Conservation (phyloP, 495 filamentous ascomycete species). For the Parathielavia appendiculata region DNA sequence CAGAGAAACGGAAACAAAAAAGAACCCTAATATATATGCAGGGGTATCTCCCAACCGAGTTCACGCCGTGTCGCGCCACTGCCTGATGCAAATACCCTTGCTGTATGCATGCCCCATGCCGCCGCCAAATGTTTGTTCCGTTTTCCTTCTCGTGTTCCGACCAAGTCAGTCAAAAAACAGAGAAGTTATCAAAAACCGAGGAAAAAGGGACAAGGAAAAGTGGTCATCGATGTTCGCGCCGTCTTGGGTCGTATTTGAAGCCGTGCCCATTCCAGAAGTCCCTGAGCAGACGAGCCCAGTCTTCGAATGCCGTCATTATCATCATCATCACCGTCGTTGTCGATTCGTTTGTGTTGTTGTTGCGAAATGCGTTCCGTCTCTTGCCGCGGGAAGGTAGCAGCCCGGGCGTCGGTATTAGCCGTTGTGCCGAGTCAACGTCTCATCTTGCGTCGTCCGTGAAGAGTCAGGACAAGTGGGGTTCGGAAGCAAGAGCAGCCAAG, state of each 20-base stretch:
- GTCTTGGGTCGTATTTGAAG: background rate
- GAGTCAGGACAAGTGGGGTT: conserved; percentile 1
- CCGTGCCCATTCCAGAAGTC: background rate
- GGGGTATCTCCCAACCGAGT: conserved; percentile 15
- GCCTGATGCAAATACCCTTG: background rate
- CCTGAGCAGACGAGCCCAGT: background rate
- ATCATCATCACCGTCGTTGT: conserved; percentile 4
- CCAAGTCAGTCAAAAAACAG: background rate
- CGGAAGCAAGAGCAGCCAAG: conserved; percentile 6
- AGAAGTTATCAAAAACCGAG: background rate
- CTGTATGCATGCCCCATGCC: background rate
- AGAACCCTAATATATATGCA: conserved; percentile 5
- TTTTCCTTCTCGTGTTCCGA: background rate
- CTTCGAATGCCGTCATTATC: background rate
- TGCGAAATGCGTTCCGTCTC: background rate
- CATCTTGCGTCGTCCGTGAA: conserved; percentile 9
- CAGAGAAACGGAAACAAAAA: conserved; percentile 6
- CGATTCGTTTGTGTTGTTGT: background rate
- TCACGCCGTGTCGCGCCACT: conserved; percentile 1
- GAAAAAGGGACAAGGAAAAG: background rate
- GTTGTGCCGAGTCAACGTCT: conserved; percentile 2
- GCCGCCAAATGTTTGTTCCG: background rate
- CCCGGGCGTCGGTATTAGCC: background rate
- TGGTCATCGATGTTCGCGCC: background rate
- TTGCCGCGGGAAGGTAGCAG: background rate